phyloP scores from a whole-genome alignment of 345 rosid genomes.

The Citrus trifoliata region DNA sequence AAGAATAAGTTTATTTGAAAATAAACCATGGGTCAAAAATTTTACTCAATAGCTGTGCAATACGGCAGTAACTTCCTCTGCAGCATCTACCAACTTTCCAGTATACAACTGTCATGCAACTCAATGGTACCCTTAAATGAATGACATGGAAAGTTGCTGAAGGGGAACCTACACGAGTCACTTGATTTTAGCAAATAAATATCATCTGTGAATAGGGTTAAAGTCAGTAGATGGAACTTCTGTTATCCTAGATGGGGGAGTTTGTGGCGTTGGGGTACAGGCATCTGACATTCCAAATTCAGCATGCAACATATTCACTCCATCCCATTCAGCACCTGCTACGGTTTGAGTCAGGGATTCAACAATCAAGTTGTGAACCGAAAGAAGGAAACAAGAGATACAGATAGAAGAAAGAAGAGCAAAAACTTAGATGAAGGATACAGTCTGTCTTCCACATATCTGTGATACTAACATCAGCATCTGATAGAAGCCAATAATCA shows the following conservation, averaged over 20 bases:
- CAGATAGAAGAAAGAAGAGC: neutral
- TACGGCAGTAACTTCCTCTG: neutral
- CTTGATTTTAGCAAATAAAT: neutral
- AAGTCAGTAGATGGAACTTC: constrained; percentile 38
- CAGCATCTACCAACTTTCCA: neutral
- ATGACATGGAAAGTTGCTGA: neutral
- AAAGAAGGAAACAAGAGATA: neutral
- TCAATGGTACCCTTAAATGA: neutral
- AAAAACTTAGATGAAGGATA: constrained; percentile 53
- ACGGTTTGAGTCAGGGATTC: constrained; percentile 45
- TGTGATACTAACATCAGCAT: constrained; percentile 78
- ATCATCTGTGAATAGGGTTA: constrained; percentile 43
- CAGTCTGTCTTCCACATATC: constrained; percentile 91
- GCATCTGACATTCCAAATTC: constrained; percentile 63
- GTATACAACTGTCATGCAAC: neutral
- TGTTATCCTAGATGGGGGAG: constrained; percentile 40
- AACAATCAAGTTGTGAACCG: neutral
- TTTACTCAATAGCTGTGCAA: constrained; percentile 6
- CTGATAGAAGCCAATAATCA: constrained; percentile 92
- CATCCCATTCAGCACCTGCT: constrained; percentile 71
- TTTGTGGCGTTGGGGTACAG: constrained; percentile 45
- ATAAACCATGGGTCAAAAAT: neutral
- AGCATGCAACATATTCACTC: constrained; percentile 31
- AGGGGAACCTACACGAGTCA: neutral
- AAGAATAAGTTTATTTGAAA: neutral